These are phyloP conservation scores for Penicillium digitatum DNA, from an alignment of 2,329 filamentous ascomycete genomes.

Conservation along the genomic window DNA sequence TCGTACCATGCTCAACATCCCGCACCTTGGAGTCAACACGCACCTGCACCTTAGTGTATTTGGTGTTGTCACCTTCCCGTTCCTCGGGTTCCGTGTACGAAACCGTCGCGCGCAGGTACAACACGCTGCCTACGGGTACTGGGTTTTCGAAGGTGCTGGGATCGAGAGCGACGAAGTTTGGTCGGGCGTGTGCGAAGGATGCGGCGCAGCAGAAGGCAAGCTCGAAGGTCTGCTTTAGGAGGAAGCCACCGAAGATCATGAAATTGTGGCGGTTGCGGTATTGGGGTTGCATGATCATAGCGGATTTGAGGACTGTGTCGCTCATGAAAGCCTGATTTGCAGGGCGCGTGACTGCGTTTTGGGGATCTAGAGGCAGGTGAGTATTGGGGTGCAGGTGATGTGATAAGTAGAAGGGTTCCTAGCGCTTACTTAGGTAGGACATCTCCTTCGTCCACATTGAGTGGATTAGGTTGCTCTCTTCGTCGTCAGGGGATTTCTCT, in stretches of 20 bases:
- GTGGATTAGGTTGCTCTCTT: slow-evolving; percentile 69
- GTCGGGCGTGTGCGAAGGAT: slow-evolving; percentile 64
- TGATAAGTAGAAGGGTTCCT: neutral
- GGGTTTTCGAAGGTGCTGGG: slow-evolving; percentile 72
- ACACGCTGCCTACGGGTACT: slow-evolving; percentile 68
- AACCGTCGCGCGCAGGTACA: slow-evolving; percentile 69
- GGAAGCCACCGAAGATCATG: slow-evolving; percentile 74
- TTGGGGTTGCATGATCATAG: slow-evolving; percentile 72
- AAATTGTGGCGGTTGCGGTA: slow-evolving; percentile 67
- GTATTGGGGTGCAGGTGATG: neutral
- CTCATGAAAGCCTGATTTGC: slow-evolving; percentile 60
- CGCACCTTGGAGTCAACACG: slow-evolving; percentile 68
- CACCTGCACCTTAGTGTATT: slow-evolving; percentile 63
- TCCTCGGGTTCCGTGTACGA: slow-evolving; percentile 65
- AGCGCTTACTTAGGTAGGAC: slow-evolving; percentile 53
- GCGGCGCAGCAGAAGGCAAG: slow-evolving; percentile 72
- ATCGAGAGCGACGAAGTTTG: slow-evolving; percentile 68
- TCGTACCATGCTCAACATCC: slow-evolving; percentile 65
- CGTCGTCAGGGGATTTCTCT: slow-evolving; percentile 64
- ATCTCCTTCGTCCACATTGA: slow-evolving; percentile 67
- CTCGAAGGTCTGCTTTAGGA: slow-evolving; percentile 71
- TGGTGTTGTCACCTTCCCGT: slow-evolving; percentile 44
- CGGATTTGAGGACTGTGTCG: slow-evolving; percentile 59
- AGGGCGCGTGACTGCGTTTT: slow-evolving; percentile 52
- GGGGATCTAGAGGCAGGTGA: slow-evolving; percentile 45